These are phyloP conservation scores for Clavispora carvajalis DNA, from an alignment of 805 yeast genomes.

Conservation along the genomic window DNA sequence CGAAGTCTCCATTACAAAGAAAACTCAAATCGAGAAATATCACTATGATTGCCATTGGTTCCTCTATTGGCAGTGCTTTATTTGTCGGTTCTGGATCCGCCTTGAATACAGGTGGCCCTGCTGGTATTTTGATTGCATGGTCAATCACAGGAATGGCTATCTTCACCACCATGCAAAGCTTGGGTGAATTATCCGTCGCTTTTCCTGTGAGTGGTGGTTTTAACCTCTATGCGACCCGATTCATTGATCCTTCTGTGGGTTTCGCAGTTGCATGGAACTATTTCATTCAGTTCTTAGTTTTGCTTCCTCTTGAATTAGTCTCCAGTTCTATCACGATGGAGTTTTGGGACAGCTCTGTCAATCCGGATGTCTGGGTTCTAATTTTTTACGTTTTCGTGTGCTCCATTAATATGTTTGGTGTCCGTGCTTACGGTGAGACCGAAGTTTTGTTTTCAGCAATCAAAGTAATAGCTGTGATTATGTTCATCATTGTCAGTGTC, in stretches of 20 bases:
- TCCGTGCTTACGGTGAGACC: conserved; percentile 52
- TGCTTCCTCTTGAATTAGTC: conserved; percentile 58
- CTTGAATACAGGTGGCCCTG: conserved; percentile 64
- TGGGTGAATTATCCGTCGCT: conserved; percentile 15
- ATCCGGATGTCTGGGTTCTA: conserved; percentile 42
- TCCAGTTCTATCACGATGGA: conserved; percentile 42
- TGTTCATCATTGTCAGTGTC: conserved; percentile 44
- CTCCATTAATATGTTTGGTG: conserved; percentile 47
- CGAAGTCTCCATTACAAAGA: conserved; percentile 44
- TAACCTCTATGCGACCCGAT: conserved; percentile 49
- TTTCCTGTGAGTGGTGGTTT: conserved; percentile 47
- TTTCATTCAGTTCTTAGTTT: conserved; percentile 58
- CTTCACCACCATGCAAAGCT: conserved; percentile 31
- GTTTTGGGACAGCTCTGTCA: conserved; percentile 13
- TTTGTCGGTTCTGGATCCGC: conserved; percentile 76
- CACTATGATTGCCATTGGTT: conserved; percentile 74
- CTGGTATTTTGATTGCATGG: conserved; percentile 58
- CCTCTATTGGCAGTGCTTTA: conserved; percentile 77
- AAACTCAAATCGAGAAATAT: conserved; percentile 47
- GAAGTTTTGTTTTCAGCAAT: conserved; percentile 46
- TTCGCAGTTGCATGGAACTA: conserved; percentile 62
- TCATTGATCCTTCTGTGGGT: conserved; percentile 52
- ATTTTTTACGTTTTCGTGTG: conserved; percentile 46
- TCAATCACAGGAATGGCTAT: conserved; percentile 64
- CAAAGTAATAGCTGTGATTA: conserved; percentile 45